Conservation (phyloP, 2,329 filamentous ascomycete genomes). For the Trichoderma arundinaceum region DNA sequence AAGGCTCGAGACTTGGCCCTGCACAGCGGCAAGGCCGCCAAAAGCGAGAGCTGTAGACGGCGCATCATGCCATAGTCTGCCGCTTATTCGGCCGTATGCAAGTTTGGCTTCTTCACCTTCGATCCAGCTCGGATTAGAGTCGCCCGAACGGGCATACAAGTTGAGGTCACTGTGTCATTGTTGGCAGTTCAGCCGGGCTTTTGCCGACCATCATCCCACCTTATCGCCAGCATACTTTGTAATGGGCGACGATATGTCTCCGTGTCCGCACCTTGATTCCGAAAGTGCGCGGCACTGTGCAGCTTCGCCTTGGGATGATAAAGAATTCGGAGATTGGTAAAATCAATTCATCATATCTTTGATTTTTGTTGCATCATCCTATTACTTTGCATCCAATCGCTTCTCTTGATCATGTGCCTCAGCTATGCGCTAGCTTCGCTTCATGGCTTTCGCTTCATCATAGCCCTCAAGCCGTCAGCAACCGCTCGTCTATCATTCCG, state of each 20-base stretch:
- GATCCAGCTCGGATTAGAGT: not conserved
- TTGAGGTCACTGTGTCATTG: conserved; percentile 43
- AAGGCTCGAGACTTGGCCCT: conserved; percentile 64
- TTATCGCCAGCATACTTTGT: not conserved
- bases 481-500: not conserved
- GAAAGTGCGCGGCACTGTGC: not conserved
- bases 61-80: conserved; percentile 53
- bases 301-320: conserved; percentile 7
- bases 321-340: not conserved
- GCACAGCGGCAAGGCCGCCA: conserved; percentile 53
- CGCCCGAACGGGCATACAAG: conserved; percentile 1
- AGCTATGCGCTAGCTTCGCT: conserved; percentile 3
- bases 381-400: conserved; percentile 5
- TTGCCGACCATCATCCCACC: conserved; percentile 18
- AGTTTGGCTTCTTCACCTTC: not conserved
- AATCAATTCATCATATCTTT: not conserved
- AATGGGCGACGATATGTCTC: not conserved
- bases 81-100: conserved; percentile 10
- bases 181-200: conserved; percentile 36
- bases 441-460: not conserved
- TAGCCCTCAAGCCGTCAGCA: conserved; percentile 8
- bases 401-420: conserved; percentile 9
- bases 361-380: not conserved
- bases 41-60: conserved; percentile 52
- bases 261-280: not conserved